Evolutionary conservation across 2,329 filamentous ascomycete species (phyloP), one percentile per base, ranked within the genome.

Genomic region (Tolypocladium album): DNA sequence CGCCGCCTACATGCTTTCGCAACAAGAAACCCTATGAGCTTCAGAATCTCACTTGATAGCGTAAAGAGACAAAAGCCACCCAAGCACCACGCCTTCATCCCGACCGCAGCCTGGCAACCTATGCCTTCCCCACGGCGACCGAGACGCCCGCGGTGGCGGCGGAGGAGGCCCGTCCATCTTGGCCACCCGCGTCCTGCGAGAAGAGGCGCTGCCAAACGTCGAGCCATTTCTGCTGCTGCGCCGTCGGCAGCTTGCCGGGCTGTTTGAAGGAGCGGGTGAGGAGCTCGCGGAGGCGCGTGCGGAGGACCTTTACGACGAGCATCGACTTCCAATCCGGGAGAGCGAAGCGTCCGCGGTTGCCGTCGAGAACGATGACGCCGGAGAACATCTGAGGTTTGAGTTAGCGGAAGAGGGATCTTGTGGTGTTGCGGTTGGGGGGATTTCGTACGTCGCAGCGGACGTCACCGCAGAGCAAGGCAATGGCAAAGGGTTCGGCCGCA

Each of bases 301-400:
- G 84, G 58, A 97, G 77, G 7, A 86, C 84, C 74, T 97, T 97
- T 68, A 99, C 77, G n/a, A 88, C 92, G 42, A 96, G 83, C 81
- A 94, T 87, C 0, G 88, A 88, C 75, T 92, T 95, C 92, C 93
- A 97, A 70, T 96, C 89, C 5, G 86, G 82, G 0, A 95, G 82
- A 27, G 88, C 84, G 70, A 97, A 96, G 56, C 90, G 84, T 56
- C 93, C 83, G 38, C 92, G 83, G 70, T 96, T 96, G 53, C 90
- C 89, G 70, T 97, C 94, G 53, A 99, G 82, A 24, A 91, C 82
- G 47, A 97, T 82, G 2, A 96, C 88, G 17, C 94, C 94, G 0
- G 92, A 85, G 70, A 90, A 96, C 78, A 97, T 84, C 82, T 93
- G 58, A 27, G 27, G 11, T 24, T 3, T n/a, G 20, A 20, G 50